Evolutionary conservation across 352 stramenopile genomes (phyloP), one percentile per base, ranked within the genome.

Genomic region (Globisporangium perplexum): DNA sequence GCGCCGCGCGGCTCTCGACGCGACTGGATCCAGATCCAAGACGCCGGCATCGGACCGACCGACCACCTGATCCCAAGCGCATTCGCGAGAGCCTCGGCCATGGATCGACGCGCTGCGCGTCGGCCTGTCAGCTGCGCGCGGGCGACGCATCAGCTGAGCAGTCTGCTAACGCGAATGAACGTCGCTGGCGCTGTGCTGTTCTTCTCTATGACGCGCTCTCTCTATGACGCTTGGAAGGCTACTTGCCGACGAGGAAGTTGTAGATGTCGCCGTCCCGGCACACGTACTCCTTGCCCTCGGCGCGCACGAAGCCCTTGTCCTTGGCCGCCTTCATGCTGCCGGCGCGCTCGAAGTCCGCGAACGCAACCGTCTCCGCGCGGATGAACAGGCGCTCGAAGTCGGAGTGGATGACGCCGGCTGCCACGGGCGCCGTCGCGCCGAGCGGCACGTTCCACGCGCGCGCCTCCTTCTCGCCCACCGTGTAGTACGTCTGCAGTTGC

Each of bases 201-300:
- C 4, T 43, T 20, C 18, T 45, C 39, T 35, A 53, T 53, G 7
- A 24, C 33, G 12, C 14, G 22, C 2, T 33, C 33, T 39, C 11
- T 31, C 28, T 47, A 6, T 11, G 18, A n/a, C 39, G 15, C 39
- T 23, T 23, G 8, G 14, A 22, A 45, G n/a, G 26, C 60, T 81
- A 88, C 65, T 83, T 77, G 63, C 81, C 62, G 18, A 95, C 76
- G 31, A 93, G 76, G 72, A 99, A 99, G 55, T 99, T 88, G 62
- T 99, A 98, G 31, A 99, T 92, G 72, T 99, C 97, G 48, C 96
- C 96, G 63, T 99, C 96, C 65, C 98, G 80, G 47, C 98, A 96
- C 48, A 98, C 69, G 72, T 99, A 99, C 10, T 99, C 96, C 68
- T 98, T 99, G 43, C 97, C 97, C 76, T 99, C 96, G 45, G 86